Evolutionary conservation across 2,329 filamentous ascomycete genomes (phyloP).

Genomic region (Aspergillus novofumigatus): DNA sequence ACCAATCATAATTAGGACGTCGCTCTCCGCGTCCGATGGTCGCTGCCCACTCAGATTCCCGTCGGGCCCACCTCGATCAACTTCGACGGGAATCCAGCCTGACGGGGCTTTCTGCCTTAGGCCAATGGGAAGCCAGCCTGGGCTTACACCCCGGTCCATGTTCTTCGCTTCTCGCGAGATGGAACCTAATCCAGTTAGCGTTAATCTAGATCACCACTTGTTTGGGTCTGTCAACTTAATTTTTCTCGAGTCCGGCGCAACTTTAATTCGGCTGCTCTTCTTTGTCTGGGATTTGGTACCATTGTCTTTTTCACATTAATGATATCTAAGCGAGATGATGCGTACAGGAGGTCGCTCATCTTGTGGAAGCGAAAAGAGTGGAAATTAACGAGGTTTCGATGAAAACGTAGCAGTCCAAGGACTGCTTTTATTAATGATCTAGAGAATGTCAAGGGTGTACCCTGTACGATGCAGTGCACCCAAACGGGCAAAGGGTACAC

Average conservation of each 20-base stretch:
- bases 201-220: conserved; percentile 5
- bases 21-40: conserved; percentile 16
- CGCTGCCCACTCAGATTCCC: background rate
- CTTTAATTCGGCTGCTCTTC: conserved; percentile 1
- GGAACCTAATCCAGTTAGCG: conserved; percentile 18
- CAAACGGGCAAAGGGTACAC: background rate
- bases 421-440: background rate
- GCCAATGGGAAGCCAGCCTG: conserved; percentile 7
- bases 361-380: background rate
- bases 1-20: conserved; percentile 4
- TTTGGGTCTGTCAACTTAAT: conserved; percentile 9
- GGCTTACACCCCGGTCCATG: background rate
- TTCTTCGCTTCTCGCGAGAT: conserved; percentile 23
- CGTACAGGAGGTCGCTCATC: background rate
- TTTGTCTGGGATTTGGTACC: background rate
- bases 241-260: background rate
- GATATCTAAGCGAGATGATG: background rate
- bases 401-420: too few species aligned
- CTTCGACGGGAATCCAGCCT: background rate
- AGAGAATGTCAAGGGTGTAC: background rate
- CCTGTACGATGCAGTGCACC: background rate
- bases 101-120: background rate
- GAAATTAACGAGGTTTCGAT: background rate
- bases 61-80: background rate
- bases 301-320: background rate